phyloP scores from a whole-genome alignment of 305 asterid species.

The Plantago coronopus region DNA sequence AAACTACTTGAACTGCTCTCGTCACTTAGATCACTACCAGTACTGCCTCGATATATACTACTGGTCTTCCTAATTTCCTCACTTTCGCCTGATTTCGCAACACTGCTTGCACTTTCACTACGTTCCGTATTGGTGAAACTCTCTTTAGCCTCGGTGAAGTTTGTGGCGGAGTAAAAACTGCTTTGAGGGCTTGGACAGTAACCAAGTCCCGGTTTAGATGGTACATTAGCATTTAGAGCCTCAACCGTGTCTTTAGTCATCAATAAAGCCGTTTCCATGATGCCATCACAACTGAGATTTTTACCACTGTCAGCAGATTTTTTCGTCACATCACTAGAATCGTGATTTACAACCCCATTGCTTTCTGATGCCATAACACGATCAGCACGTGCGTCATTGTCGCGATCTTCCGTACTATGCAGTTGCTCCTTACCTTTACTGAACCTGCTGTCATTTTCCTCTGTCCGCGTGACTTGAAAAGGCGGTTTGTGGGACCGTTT shows the following conservation, averaged over 20 bases:
- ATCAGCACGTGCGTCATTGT: slow-evolving; percentile 22
- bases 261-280: slow-evolving; percentile 20
- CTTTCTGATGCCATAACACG: slow-evolving; percentile 1
- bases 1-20: slow-evolving; percentile 59
- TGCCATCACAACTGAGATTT: not conserved
- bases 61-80: slow-evolving; percentile 59
- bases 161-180: slow-evolving; percentile 78
- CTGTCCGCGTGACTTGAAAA: slow-evolving; percentile 20
- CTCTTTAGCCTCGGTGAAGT: slow-evolving; percentile 73
- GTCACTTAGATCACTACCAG: slow-evolving; percentile 53
- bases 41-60: slow-evolving; percentile 56
- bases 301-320: not conserved
- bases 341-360: slow-evolving; percentile 19
- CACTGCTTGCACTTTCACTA: slow-evolving; percentile 42
- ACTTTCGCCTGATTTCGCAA: slow-evolving; percentile 28
- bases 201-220: slow-evolving; percentile 35
- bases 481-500: slow-evolving; percentile 40
- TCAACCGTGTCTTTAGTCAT: slow-evolving; percentile 12
- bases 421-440: slow-evolving; percentile 37
- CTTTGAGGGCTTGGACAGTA: slow-evolving; percentile 81
- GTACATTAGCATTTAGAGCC: not conserved
- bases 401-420: slow-evolving; percentile 17
- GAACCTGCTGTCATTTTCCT: slow-evolving; percentile 18
- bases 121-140: slow-evolving; percentile 89
- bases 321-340: slow-evolving; percentile 1